phyloP scores from a whole-genome alignment of 2,329 filamentous ascomycete genomes.

The Xylariaceae sp. region DNA sequence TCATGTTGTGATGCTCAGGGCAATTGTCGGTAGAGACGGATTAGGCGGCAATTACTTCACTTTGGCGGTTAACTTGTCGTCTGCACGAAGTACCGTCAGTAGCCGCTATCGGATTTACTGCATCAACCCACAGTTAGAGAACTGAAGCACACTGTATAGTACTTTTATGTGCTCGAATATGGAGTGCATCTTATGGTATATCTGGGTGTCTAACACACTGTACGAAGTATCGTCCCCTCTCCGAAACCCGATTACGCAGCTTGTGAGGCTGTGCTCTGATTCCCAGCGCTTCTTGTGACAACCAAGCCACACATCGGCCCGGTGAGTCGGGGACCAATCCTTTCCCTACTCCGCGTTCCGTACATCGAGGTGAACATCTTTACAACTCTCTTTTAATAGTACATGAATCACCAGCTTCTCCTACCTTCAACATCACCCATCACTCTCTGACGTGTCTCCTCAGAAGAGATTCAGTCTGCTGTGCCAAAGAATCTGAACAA shows the following conservation, averaged over 20 bases:
- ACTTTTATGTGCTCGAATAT: neutral
- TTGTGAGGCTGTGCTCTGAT: constrained; percentile 14
- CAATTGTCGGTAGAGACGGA: neutral
- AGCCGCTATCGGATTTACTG: neutral
- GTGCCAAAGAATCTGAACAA: too few relatives aligned
- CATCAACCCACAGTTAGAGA: neutral
- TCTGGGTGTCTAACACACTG: neutral
- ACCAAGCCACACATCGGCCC: neutral
- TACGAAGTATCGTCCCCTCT: neutral
- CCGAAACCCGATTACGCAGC: constrained; percentile 8
- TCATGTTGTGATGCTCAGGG: too few relatives aligned
- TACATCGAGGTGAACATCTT: neutral
- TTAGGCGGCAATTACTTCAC: neutral
- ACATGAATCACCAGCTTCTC: too few relatives aligned
- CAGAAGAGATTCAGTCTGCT: too few relatives aligned
- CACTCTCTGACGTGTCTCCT: too few relatives aligned
- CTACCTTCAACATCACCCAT: too few relatives aligned
- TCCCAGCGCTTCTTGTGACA: neutral
- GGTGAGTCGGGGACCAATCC: too few relatives aligned
- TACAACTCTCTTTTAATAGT: neutral
- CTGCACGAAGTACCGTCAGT: neutral
- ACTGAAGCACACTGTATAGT: neutral
- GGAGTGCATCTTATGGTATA: neutral
- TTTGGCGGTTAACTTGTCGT: too few relatives aligned
- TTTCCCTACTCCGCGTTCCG: neutral